A percentile compares a stretch with the other conserved stretches of the same genome.
phyloP scores from a whole-genome alignment of 306 rosid genomes.

The Lathyrus oleraceus region DNA sequence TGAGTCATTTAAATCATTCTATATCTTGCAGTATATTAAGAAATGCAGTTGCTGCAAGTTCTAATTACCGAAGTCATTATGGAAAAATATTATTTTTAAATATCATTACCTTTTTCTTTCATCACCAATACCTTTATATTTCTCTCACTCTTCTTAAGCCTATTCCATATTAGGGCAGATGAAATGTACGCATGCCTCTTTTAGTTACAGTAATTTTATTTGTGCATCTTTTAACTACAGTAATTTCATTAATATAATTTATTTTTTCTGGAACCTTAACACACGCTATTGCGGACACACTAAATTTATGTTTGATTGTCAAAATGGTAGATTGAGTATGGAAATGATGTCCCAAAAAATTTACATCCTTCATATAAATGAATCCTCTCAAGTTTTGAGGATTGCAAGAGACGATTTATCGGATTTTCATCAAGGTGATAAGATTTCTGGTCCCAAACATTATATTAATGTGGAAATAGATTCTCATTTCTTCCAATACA shows the following conservation, averaged over 20 bases:
- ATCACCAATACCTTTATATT: no score
- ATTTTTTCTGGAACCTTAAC: constrained; percentile 42
- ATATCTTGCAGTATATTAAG: no score
- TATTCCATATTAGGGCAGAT: no score
- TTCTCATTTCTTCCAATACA: constrained; percentile 23
- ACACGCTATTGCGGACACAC: constrained; percentile 43
- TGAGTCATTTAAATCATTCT: no score
- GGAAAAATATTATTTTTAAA: no score
- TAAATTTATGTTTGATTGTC: neutral
- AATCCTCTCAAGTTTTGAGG: neutral
- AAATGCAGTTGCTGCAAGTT: no score
- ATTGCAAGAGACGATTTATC: constrained; percentile 40
- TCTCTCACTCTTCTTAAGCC: no score
- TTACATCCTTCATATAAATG: constrained; percentile 18
- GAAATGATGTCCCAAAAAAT: constrained; percentile 24
- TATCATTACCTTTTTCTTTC: no score
- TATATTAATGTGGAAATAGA: constrained; percentile 24
- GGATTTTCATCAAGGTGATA: neutral
- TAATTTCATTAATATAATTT: neutral
- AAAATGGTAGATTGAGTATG: constrained; percentile 10
- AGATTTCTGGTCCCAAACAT: neutral
- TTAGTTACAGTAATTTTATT: no score
- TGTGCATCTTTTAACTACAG: no score
- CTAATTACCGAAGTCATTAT: no score
- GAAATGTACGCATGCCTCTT: constrained; percentile 33